phyloP scores from a whole-genome alignment of 108 stramenopile genomes.

The Cyclotella baltica region DNA sequence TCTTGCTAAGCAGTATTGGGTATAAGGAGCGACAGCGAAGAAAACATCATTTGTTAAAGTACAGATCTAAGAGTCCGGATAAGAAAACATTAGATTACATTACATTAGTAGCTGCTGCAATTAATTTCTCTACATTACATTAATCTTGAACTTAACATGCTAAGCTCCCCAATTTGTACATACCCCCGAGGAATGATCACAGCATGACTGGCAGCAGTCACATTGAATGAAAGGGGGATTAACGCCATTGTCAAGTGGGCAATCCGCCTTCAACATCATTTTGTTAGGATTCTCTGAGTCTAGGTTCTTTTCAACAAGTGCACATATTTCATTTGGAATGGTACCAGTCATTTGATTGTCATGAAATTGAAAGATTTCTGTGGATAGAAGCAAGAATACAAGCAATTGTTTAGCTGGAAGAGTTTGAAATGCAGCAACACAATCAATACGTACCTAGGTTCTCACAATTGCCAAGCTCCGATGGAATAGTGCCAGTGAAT shows the following conservation, averaged over 20 bases:
- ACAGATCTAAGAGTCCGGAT: no score
- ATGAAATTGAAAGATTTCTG: not conserved
- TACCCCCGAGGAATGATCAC: no score
- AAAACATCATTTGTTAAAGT: no score
- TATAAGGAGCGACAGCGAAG: no score
- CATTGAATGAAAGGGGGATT: not conserved
- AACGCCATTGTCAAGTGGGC: not conserved
- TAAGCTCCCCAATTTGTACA: no score
- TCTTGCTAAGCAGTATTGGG: no score
- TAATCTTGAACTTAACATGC: no score
- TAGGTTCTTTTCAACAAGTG: not conserved
- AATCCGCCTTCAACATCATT: not conserved
- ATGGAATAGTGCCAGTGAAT: constrained; percentile 26
- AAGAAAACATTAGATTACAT: no score
- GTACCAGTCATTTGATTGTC: not conserved
- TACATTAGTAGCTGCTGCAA: no score
- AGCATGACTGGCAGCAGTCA: not conserved
- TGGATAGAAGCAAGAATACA: not conserved
- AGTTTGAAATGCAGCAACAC: not conserved
- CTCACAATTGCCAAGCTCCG: constrained; percentile 9
- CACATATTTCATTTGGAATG: not conserved
- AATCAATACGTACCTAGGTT: constrained; percentile 3
- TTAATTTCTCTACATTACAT: no score
- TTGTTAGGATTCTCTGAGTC: not conserved
- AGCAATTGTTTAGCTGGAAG: no score